These are phyloP conservation scores for Guyanaporus albipodus DNA, from an alignment of 768 basidiomycete species.

Conservation along the genomic window DNA sequence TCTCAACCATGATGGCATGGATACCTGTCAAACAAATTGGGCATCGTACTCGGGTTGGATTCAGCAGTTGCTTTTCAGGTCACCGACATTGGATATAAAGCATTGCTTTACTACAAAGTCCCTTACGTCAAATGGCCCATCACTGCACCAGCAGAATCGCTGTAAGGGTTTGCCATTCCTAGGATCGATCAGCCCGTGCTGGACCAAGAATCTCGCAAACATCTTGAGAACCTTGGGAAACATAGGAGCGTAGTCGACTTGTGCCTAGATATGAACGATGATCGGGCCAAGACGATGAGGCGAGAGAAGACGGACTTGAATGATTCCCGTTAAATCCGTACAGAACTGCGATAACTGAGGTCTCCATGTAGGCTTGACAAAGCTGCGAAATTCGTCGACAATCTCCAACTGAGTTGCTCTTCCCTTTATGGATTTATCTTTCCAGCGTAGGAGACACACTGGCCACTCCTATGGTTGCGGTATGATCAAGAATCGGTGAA, in stretches of 20 bases:
- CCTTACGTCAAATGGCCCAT: slow-evolving; percentile 78
- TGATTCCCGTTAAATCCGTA: slow-evolving; percentile 83
- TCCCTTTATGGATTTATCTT: slow-evolving; percentile 50
- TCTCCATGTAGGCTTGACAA: slow-evolving; percentile 84
- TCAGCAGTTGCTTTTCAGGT: slow-evolving; percentile 5
- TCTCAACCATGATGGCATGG: slow-evolving; percentile 69
- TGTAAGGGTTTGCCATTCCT: slow-evolving; percentile 51
- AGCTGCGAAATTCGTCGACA: slow-evolving; percentile 81
- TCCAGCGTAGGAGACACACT: slow-evolving; percentile 84
- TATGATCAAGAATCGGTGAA: slow-evolving; percentile 5
- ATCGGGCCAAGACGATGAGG: slow-evolving; percentile 1
- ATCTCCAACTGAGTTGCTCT: slow-evolving; percentile 57
- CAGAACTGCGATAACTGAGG: slow-evolving; percentile 83
- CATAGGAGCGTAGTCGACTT: slow-evolving; percentile 74
- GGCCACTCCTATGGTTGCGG: slow-evolving; percentile 74
- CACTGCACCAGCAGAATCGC: slow-evolving; percentile 79
- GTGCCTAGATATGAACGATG: slow-evolving; percentile 46
- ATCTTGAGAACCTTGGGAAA: slow-evolving; percentile 65
- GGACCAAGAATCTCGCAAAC: slow-evolving; percentile 64
- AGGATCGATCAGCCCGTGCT: slow-evolving; percentile 65
- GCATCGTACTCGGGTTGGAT: slow-evolving; percentile 5
- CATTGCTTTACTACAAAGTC: slow-evolving; percentile 89
- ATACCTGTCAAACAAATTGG: slow-evolving; percentile 43
- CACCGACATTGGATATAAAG: slow-evolving; percentile 73
- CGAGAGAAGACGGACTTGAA: slow-evolving; percentile 60